Evolutionary conservation across 495 filamentous ascomycete species (phyloP).

Genomic region (Bathelium albidoporum): DNA sequence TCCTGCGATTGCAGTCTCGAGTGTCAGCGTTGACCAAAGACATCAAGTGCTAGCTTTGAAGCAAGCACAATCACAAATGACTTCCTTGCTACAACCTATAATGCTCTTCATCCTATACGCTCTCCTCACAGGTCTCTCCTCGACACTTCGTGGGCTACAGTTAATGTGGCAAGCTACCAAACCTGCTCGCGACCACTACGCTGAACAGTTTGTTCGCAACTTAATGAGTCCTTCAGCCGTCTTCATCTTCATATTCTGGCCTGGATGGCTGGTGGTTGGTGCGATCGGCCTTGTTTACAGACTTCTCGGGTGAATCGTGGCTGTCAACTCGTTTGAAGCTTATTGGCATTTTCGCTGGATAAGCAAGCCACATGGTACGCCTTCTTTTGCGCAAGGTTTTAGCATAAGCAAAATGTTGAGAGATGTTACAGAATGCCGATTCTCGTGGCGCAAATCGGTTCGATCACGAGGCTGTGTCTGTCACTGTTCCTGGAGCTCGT

Average conservation of each 20-base stretch:
- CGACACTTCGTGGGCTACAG: neutral
- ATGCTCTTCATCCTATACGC: neutral
- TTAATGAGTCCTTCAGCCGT: neutral
- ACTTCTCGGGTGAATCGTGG: neutral
- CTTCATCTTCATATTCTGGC: conserved; percentile 2
- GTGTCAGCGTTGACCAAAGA: neutral
- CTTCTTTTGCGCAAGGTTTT: too few species aligned
- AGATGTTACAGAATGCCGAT: too few species aligned
- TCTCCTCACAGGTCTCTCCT: neutral
- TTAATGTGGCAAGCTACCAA: neutral
- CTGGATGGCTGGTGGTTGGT: neutral
- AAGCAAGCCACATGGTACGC: neutral
- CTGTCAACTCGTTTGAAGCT: neutral
- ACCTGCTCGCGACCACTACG: neutral
- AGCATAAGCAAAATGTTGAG: too few species aligned
- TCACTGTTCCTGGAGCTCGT: neutral
- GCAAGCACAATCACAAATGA: neutral
- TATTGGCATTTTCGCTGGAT: neutral
- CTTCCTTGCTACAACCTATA: neutral
- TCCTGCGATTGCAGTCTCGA: neutral
- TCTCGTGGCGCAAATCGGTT: too few species aligned
- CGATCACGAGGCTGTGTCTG: neutral
- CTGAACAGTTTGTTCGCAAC: neutral
- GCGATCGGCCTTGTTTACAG: neutral
- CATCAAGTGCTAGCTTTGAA: neutral